Base-by-base conservation (phyloP, 352 stramenopile species). In the Albugo candida region DNA sequence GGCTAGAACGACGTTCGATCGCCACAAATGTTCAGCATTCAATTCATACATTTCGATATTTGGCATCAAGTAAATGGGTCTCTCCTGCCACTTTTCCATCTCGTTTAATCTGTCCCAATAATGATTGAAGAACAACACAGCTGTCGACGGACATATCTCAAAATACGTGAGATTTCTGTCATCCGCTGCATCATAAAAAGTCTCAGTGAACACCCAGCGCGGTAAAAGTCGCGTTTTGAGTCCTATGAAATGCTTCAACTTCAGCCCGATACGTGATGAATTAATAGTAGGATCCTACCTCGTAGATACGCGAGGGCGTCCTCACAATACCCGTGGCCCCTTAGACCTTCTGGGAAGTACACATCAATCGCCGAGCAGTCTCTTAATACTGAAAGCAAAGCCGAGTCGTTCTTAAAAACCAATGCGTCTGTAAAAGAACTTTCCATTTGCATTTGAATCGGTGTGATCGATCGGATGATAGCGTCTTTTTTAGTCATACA, bases 301-400 rank as follows among this genome's bases (percentile, higher is more conserved):
- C 81, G 78, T 5, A 68, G 59, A 47, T 82, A 84, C 5, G 61
- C 71, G 19, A 65, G 58, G 5, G 60, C 61, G 43, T 84, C 71
- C 40, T 84, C 71, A 54, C 71, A 84, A 56, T 84, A 84, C 27
- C 71, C 69, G 37, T 74, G 61, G 16, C 51, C 57, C 13, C 69
- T 64, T 13, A 81, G 53, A n/a, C 55, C 59, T 8, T 40, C 5
- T 0, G 71, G 67, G 19, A 77, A 47, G 58, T 72, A 84, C 40
- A 84, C 61, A 36, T 82, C 71, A n/a, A 83, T 53, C 48, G 78
- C 68, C 0, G 66, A 54, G 45, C 71, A 82, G n/a, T 55, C 40
- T 24, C 56, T 41, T 24, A 83, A 41, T 46, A 59, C 64, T 6
- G 71, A 46, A 36, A 83, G 50, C 38, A 82, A 44, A 17, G 64